A percentile compares a stretch with the other conserved stretches of the same genome.
Conservation (phyloP, 2,329 filamentous ascomycete genomes). For the Talaromyces atroroseus region DNA sequence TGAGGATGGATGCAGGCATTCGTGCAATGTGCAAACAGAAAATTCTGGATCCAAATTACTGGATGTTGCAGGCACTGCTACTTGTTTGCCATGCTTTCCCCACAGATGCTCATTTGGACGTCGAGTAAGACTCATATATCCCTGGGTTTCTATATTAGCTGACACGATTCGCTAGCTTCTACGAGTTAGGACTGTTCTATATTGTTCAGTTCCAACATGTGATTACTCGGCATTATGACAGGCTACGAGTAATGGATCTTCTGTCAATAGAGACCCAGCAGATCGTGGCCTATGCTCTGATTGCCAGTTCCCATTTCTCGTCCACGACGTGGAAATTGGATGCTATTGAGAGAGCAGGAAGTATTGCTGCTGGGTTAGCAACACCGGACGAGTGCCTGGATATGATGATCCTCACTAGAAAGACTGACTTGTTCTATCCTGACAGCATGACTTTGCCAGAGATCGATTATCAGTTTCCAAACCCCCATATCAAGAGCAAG, state of each 20-base stretch:
- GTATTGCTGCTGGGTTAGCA: neutral
- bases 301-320: slow-evolving; percentile 1
- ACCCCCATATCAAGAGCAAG: neutral
- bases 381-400: slow-evolving; percentile 1
- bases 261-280: neutral
- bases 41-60: neutral
- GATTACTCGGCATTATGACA: slow-evolving; percentile 1
- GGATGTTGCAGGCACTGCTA: slow-evolving; percentile 7
- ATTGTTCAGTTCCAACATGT: slow-evolving; percentile 3
- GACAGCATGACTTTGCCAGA: neutral
- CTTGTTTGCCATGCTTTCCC: slow-evolving; percentile 11
- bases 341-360: slow-evolving; percentile 2
- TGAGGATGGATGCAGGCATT: slow-evolving; percentile 3
- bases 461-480: neutral
- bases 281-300: neutral
- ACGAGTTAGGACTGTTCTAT: neutral
- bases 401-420: neutral
- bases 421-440: neutral
- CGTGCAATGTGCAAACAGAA: neutral
- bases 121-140: neutral
- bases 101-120: slow-evolving; percentile 1
- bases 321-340: neutral
- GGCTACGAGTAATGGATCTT: neutral
- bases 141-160: neutral
- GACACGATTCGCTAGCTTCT: slow-evolving; percentile 1